Conservation (phyloP, 805 yeast species). For the Wickerhamiella galacta region DNA sequence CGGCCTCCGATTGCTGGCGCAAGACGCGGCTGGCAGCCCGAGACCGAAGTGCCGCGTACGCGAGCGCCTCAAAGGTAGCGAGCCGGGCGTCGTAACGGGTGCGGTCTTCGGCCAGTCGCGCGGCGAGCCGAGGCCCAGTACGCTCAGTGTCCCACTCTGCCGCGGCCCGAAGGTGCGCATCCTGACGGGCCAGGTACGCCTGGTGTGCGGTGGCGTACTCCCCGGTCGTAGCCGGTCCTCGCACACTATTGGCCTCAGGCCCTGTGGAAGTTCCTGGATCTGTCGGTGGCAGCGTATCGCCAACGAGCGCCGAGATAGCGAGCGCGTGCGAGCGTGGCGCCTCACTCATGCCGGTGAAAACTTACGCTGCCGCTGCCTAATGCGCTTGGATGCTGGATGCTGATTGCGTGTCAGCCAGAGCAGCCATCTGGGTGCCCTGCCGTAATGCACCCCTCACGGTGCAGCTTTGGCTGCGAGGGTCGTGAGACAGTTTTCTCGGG, state of each 20-base stretch:
- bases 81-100: not conserved
- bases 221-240: not conserved
- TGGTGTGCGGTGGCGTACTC: not conserved
- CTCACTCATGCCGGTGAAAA: too few relatives aligned
- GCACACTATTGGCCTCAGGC: not conserved
- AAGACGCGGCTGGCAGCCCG: slow-evolving; percentile 3
- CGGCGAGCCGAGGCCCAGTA: not conserved
- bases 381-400: too few relatives aligned
- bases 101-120: not conserved
- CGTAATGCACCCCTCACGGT: too few relatives aligned
- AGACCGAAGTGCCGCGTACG: slow-evolving; percentile 2
- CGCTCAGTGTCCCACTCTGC: not conserved
- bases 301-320: not conserved
- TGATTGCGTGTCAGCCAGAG: too few relatives aligned
- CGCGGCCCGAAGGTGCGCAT: not conserved
- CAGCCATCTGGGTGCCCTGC: too few relatives aligned
- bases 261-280: slow-evolving; percentile 26
- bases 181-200: not conserved
- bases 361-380: too few relatives aligned
- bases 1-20: not conserved
- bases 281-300: not conserved
- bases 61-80: not conserved
- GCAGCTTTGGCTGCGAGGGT: too few relatives aligned
- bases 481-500: too few relatives aligned
- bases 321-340: not conserved